Base-by-base conservation (phyloP, 2,329 filamentous ascomycete species). In the Hortaea sp. region DNA sequence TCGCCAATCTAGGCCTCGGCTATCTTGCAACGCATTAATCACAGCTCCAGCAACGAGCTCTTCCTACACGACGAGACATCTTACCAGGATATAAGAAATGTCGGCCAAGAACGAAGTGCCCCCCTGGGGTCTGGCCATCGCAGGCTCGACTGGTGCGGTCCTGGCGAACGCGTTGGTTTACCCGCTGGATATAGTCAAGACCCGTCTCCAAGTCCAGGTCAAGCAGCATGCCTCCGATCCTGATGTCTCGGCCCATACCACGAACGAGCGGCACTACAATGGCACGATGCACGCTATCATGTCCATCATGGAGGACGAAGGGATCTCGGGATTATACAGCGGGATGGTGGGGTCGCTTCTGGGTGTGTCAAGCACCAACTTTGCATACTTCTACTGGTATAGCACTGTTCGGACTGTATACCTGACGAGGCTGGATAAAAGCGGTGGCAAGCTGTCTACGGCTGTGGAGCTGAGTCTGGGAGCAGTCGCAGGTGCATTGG, bases 351-450 rank as follows among this genome's bases (percentile, higher is more conserved):
- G 90, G 43, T 81, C 89, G 4, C 73, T 98, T 12, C 71, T 97
- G 43, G 92, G 92, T 45, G 92, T 98, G 32, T 90, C 88, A 1
- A 95, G 89, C 28, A 97, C 90, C 44, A 98, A 98, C 68, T 98
- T 98, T 64, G 92, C 92, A 59, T 98, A 98, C 70, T 98, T 98
- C 66, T 98, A 98, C 72, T 97, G 90, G 89, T 97, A 97, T 66
- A 90, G 88, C 5, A 70, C 92, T 29, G 87, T 95, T 30, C 81
- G 92, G 52, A 80, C 80, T 11, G 67, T 95, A 13, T 97, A 97
- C 65, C 68, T 86, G 54, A 68, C 71, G 12, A 75, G 73, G 27
- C 50, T 61, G 7, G 52, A 57, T 31, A 58, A 55, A 6, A 42
- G 27, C 20, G 40, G 40, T 29, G 52, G 48, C 28, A 70, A 69